These are phyloP conservation scores for Alternaria longipes DNA, from an alignment of 2,329 filamentous ascomycete species.

Conservation along the genomic window DNA sequence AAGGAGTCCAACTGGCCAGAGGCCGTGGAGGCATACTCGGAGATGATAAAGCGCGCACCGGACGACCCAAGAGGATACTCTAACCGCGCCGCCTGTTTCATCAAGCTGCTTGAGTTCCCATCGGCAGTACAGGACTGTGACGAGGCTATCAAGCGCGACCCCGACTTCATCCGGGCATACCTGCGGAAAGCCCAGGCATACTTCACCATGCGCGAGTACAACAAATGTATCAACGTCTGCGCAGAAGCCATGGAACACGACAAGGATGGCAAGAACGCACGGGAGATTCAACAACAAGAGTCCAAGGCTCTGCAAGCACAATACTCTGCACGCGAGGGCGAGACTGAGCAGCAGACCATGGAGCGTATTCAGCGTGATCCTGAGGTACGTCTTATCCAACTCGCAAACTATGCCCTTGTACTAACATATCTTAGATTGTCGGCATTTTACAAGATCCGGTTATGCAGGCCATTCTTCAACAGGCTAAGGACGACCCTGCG, in stretches of 20 bases:
- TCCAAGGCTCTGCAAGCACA: slow-evolving; percentile 92
- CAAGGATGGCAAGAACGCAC: slow-evolving; percentile 78
- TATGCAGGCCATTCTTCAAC: slow-evolving; percentile 97
- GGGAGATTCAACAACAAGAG: slow-evolving; percentile 93
- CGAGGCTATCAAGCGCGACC: slow-evolving; percentile 87
- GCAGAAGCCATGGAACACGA: slow-evolving; percentile 82
- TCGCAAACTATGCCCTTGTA: background rate
- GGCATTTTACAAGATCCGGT: slow-evolving; percentile 92
- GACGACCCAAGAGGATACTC: slow-evolving; percentile 94
- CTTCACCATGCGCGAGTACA: slow-evolving; percentile 98
- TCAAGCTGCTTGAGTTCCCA: slow-evolving; percentile 96
- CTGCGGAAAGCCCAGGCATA: slow-evolving; percentile 95
- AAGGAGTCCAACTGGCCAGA: slow-evolving; percentile 96
- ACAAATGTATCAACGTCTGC: slow-evolving; percentile 89
- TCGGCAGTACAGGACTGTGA: slow-evolving; percentile 93
- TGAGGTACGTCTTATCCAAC: slow-evolving; percentile 69
- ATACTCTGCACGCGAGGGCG: slow-evolving; percentile 89
- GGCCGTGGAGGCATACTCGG: slow-evolving; percentile 90
- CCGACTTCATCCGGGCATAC: slow-evolving; percentile 93
- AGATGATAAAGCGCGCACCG: slow-evolving; percentile 96
- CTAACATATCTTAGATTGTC: slow-evolving; percentile 72
- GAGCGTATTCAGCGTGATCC: slow-evolving; percentile 90
- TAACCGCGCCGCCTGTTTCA: slow-evolving; percentile 95
- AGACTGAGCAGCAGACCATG: slow-evolving; percentile 95
- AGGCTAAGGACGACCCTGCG: slow-evolving; percentile 91